Base-by-base conservation (phyloP, 2,329 filamentous ascomycete species). In the Exophiala calicioides region DNA sequence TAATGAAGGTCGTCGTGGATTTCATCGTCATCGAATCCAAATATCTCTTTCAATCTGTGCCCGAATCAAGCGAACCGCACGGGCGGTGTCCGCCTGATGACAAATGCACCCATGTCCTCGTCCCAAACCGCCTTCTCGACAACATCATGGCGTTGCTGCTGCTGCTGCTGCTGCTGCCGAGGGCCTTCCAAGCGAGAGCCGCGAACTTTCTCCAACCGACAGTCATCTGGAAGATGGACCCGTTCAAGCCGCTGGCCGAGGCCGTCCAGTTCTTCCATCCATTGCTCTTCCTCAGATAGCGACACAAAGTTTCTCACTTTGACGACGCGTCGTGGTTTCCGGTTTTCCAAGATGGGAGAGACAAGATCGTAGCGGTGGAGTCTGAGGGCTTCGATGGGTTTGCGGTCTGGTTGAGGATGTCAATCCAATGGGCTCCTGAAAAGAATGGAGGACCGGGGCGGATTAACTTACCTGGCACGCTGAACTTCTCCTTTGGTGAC, bases 61-160 rank as follows among this genome's bases (percentile, higher is more conserved):
- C 33, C 16, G 13, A 18, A 20, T 18, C 32, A 24, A 15, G 12
- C 37, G 21, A 52, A 52, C 8, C 44, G 18, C 12, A 52, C 48
- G 13, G 35, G 27, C 15, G 48, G 48, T n/a, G 38, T 23, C n/a
- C 50, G 35, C n/a, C 34, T 47, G 8, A 53, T 30, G 13, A 53
- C 37, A 29, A 29, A 53, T 10, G 50, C 50, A 7, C 36, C 15
- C 23, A 42, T 19, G 8, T 40, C 37, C 6, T 37, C 33, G 24
- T 53, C 50, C 45, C 46, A 53, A n/a, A 30, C 20, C 3, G 39
- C 30, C 16, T 44, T 42, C 38, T 48, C 50, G n/a, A 19, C 15
- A 6, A 47, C 40, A 31, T 30, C 31, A 16, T 36, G 20, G 18
- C 26, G 33, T 9, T 26, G 24, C 12, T 29, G 34, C 13, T 50